Conservation (phyloP, 2,329 filamentous ascomycete genomes). For the Arachnomyces sp. region DNA sequence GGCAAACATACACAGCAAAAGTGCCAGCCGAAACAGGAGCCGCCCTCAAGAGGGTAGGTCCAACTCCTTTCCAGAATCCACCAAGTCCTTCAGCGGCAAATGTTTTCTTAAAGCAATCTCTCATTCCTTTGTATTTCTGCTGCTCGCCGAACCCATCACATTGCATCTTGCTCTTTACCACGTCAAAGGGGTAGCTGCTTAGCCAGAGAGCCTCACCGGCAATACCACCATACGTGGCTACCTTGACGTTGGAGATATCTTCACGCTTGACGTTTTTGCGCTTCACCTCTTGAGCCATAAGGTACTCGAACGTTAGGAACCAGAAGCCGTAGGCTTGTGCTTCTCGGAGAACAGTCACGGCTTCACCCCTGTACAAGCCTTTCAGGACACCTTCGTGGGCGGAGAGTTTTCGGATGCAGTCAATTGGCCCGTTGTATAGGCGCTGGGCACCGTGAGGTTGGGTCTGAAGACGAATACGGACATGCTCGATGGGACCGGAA, state of each 20-base stretch:
- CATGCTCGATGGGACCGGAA: slow-evolving; percentile 90
- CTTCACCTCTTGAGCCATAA: slow-evolving; percentile 83
- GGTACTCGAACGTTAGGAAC: slow-evolving; percentile 91
- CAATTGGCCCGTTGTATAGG: slow-evolving; percentile 75
- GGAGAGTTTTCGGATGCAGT: slow-evolving; percentile 81
- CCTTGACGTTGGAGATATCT: slow-evolving; percentile 73
- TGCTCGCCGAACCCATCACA: slow-evolving; percentile 75
- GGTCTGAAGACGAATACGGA: slow-evolving; percentile 90
- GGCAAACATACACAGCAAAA: slow-evolving; percentile 61
- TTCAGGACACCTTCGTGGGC: slow-evolving; percentile 57
- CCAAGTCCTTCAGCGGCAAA: slow-evolving; percentile 65
- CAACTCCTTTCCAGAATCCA: slow-evolving; percentile 94
- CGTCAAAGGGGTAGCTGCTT: slow-evolving; percentile 87
- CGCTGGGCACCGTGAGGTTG: slow-evolving; percentile 77
- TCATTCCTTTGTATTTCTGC: slow-evolving; percentile 71
- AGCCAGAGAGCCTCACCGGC: slow-evolving; percentile 94
- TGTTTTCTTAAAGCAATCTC: slow-evolving; percentile 79
- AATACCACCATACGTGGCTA: slow-evolving; percentile 85
- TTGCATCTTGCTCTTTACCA: slow-evolving; percentile 99
- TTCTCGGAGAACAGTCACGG: slow-evolving; percentile 79
- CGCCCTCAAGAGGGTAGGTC: slow-evolving; percentile 79
- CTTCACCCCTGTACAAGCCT: slow-evolving; percentile 79
- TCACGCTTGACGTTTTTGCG: slow-evolving; percentile 68
- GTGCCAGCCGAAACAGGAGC: slow-evolving; percentile 98
- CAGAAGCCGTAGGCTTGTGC: slow-evolving; percentile 91